Conservation (phyloP, 495 filamentous ascomycete species). For the Podospora sp. region DNA sequence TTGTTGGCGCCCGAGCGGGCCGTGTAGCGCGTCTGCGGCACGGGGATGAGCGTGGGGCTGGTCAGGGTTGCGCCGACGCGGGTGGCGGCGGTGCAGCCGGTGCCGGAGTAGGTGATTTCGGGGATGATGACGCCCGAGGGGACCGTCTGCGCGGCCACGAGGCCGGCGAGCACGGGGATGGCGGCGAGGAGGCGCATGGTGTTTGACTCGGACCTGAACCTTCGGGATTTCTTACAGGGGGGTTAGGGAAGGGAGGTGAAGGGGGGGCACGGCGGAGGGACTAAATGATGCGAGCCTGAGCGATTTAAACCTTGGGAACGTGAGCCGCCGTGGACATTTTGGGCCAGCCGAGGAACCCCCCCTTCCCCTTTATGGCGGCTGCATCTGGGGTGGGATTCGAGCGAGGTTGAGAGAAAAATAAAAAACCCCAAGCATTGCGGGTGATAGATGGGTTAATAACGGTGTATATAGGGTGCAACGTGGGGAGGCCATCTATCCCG, state of each 20-base stretch:
- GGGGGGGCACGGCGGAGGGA: background rate
- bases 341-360: background rate
- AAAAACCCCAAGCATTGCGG: slow-evolving; percentile 13
- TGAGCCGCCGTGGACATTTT: background rate
- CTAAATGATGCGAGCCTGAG: background rate
- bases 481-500: slow-evolving; percentile 24
- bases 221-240: background rate
- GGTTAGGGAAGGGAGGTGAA: too few relatives aligned
- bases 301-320: background rate
- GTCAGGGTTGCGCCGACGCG: background rate
- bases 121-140: slow-evolving; percentile 14
- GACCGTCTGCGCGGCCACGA: slow-evolving; percentile 10
- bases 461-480: slow-evolving; percentile 14
- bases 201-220: background rate
- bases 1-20: slow-evolving; percentile 15
- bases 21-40: slow-evolving; percentile 1
- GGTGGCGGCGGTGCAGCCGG: slow-evolving; percentile 14
- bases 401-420: background rate
- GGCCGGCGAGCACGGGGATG: slow-evolving; percentile 23
- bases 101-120: slow-evolving; percentile 11
- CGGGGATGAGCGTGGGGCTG: slow-evolving; percentile 5
- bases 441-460: slow-evolving; percentile 15
- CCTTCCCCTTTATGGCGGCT: slow-evolving; percentile 2
- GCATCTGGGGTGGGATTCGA: background rate
- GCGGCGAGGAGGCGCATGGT: slow-evolving; percentile 18